Conservation (phyloP, 2,329 filamentous ascomycete genomes). For the Epicoccum sorghinum region DNA sequence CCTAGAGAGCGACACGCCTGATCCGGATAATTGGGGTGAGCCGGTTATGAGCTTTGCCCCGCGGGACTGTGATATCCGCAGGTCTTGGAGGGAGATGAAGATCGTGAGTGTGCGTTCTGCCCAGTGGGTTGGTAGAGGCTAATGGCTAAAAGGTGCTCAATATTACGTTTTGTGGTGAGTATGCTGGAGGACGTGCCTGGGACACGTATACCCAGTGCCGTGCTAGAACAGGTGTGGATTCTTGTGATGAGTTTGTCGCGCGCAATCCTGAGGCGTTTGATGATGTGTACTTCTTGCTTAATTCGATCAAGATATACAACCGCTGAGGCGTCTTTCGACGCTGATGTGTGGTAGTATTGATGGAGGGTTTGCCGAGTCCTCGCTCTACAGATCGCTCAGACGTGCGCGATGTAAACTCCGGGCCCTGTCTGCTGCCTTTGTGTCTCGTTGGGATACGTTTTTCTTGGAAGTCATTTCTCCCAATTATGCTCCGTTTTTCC, state of each 20-base stretch:
- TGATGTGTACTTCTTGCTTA: conserved; percentile 30
- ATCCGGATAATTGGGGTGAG: conserved; percentile 54
- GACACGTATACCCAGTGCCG: conserved; percentile 19
- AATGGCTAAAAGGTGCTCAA: conserved; percentile 46
- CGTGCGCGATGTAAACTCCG: too few relatives aligned
- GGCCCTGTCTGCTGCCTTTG: too few relatives aligned
- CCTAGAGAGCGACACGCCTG: conserved; percentile 51
- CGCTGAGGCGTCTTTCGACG: not conserved
- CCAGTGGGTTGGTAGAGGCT: not conserved
- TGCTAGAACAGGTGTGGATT: conserved; percentile 53
- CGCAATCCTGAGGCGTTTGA: conserved; percentile 25
- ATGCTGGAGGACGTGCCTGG: conserved; percentile 57
- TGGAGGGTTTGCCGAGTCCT: too few relatives aligned
- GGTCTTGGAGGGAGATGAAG: conserved; percentile 26
- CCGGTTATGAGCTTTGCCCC: conserved; percentile 39
- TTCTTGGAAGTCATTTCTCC: too few relatives aligned
- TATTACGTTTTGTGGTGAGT: conserved; percentile 55
- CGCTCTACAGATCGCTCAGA: too few relatives aligned
- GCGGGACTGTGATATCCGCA: conserved; percentile 52
- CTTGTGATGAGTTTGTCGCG: conserved; percentile 28
- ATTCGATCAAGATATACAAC: conserved; percentile 19
- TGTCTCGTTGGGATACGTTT: too few relatives aligned
- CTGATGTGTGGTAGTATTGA: too few relatives aligned
- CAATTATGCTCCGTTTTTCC: too few relatives aligned
- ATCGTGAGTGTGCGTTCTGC: conserved; percentile 12